phyloP scores from a whole-genome alignment of 352 stramenopile genomes.

The Pythium chondricola region DNA sequence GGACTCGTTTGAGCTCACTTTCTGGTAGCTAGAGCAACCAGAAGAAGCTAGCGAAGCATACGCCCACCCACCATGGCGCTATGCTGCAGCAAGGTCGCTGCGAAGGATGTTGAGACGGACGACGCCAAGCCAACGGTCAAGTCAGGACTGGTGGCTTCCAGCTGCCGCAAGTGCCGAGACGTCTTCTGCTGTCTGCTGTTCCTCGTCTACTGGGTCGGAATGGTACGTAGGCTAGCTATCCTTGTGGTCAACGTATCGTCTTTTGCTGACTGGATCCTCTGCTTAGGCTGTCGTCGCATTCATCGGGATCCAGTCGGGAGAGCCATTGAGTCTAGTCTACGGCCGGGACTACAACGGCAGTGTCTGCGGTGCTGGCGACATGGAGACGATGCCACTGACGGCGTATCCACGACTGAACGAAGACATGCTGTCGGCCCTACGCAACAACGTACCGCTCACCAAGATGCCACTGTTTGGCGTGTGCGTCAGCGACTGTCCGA shows the following conservation, averaged over 20 bases:
- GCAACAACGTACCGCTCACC: slow-evolving; percentile 29
- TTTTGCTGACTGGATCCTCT: neutral
- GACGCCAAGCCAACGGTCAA: slow-evolving; percentile 7
- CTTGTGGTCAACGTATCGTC: neutral
- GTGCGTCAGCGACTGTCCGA: slow-evolving; percentile 59
- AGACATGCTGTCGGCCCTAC: slow-evolving; percentile 52
- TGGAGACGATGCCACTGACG: slow-evolving; percentile 37
- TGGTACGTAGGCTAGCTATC: slow-evolving; percentile 26
- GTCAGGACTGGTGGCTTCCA: slow-evolving; percentile 24
- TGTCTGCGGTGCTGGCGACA: slow-evolving; percentile 57
- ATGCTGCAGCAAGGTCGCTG: slow-evolving; percentile 4
- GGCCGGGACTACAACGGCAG: slow-evolving; percentile 78
- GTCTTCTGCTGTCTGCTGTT: slow-evolving; percentile 78
- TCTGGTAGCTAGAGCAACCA: too few relatives aligned
- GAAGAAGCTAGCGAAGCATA: too few relatives aligned
- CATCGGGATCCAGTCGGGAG: slow-evolving; percentile 52
- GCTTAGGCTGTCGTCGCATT: slow-evolving; percentile 48
- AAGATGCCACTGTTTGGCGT: slow-evolving; percentile 76
- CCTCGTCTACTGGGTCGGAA: slow-evolving; percentile 82
- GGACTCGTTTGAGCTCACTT: too few relatives aligned
- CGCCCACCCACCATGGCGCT: slow-evolving; percentile 9
- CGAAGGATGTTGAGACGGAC: neutral
- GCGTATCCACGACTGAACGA: slow-evolving; percentile 78
- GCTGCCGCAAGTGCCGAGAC: slow-evolving; percentile 50
- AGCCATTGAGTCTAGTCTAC: slow-evolving; percentile 73